Conservation (phyloP, 768 basidiomycete genomes). For the Cystofilobasidium ferigula region DNA sequence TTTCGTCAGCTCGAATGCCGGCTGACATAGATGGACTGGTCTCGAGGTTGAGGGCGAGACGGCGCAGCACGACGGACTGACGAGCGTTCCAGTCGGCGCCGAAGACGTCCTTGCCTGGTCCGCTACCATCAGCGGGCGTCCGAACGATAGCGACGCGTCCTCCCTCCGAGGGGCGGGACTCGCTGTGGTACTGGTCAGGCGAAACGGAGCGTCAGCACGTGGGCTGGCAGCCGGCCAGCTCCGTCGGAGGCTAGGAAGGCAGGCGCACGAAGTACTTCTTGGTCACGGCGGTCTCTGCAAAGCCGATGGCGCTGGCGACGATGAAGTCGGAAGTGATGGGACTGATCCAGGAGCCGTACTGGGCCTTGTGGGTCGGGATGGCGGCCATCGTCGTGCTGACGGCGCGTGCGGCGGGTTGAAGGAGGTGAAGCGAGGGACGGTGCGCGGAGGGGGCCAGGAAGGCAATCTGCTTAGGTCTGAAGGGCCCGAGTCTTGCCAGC, state of each 20-base stretch:
- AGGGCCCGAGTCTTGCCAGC: too few species aligned
- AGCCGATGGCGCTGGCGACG: conserved; percentile 39
- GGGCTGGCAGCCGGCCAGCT: too few species aligned
- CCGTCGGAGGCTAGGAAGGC: neutral
- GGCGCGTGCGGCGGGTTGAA: too few species aligned
- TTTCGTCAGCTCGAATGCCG: too few species aligned
- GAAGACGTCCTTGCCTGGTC: conserved; percentile 46
- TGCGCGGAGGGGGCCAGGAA: too few species aligned
- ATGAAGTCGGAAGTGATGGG: conserved; percentile 49
- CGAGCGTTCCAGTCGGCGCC: conserved; percentile 49
- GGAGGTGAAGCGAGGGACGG: too few species aligned
- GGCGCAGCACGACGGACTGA: conserved; percentile 25
- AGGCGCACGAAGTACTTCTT: neutral
- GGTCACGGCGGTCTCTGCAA: conserved; percentile 15
- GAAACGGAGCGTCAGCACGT: neutral
- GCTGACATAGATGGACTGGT: too few species aligned
- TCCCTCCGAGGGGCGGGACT: conserved; percentile 50
- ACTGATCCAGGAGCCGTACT: conserved; percentile 56
- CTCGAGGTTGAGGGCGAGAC: conserved; percentile 4
- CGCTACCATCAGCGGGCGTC: conserved; percentile 30
- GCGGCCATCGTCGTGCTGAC: neutral
- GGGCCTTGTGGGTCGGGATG: conserved; percentile 35
- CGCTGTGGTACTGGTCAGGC: conserved; percentile 11
- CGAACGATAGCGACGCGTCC: conserved; percentile 53
- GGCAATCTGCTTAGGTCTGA: too few species aligned